Evolutionary conservation across 106 monocot genomes (phyloP).

Genomic region (Platanthera guangdongensis): DNA sequence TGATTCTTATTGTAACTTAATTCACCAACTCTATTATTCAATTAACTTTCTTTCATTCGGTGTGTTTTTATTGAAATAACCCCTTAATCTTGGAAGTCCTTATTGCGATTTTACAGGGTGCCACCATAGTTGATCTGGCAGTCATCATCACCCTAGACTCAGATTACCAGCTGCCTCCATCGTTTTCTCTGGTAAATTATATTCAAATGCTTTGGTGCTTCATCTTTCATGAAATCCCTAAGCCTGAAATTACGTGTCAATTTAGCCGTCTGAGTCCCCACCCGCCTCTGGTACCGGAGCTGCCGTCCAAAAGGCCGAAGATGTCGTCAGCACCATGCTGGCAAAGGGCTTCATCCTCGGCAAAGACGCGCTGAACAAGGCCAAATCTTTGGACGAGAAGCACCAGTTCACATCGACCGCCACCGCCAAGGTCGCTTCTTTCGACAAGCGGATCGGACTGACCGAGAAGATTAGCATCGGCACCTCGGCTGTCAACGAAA

Average conservation of each 20-base stretch:
- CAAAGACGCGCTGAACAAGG: slow-evolving; percentile 66
- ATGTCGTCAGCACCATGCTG: slow-evolving; percentile 69
- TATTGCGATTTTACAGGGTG: slow-evolving; percentile 46
- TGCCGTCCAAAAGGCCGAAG: slow-evolving; percentile 75
- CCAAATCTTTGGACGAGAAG: slow-evolving; percentile 76
- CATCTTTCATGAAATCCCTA: not conserved
- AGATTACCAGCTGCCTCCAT: slow-evolving; percentile 60
- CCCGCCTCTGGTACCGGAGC: slow-evolving; percentile 26
- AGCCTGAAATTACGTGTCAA: not conserved
- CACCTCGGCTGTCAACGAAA: slow-evolving; percentile 59
- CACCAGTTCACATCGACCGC: slow-evolving; percentile 81
- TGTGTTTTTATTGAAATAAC: no score
- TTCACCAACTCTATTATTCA: no score
- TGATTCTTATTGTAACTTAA: no score
- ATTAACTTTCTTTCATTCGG: no score
- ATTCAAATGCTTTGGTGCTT: not conserved
- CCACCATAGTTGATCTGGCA: slow-evolving; percentile 86
- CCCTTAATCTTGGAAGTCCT: not conserved
- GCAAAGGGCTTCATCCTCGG: slow-evolving; percentile 83
- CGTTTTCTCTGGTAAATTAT: slow-evolving; percentile 16
- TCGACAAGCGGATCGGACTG: slow-evolving; percentile 71
- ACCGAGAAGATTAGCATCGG: slow-evolving; percentile 65
- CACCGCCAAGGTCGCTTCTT: slow-evolving; percentile 47
- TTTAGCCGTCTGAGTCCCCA: slow-evolving; percentile 23
- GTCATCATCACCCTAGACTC: slow-evolving; percentile 57